Evolutionary conservation across 331 rosid species (phyloP), one percentile per base, ranked within the genome.

Genomic region (Arachis monticola): DNA sequence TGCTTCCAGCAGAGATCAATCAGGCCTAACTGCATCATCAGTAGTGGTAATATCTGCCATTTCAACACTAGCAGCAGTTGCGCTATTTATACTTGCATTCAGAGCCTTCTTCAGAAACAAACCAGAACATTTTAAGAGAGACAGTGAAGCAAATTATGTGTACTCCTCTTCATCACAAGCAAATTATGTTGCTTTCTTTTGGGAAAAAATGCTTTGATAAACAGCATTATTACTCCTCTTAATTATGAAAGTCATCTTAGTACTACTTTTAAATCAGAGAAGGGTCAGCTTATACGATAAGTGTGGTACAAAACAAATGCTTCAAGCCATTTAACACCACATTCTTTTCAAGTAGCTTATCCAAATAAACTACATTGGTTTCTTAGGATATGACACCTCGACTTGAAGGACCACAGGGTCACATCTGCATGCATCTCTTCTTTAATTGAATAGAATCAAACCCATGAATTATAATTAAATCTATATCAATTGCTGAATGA

Each of bases 281-380:
- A 17, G 13, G 57, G 69, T 74, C 59, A 51, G 10, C 44, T 51
- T 10, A 6, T 10, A 51, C 13, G 62, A 32, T 41, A 38, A 17
- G 8, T 3, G 53, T 63, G 48, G n/a, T 5, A 44, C 6, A 12
- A 50, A 32, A 41, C 35, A 64, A 6, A 32, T 50, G 51, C 10
- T 62, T 58, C 67, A 30, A 1, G 50, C 38, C 8, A 61, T 75
- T 75, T 75, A 65, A 55, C 79, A 65, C 65, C 60, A 17, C 22
- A 75, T 12, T 57, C 4, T 55, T 32, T 76, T 61, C 80, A 77
- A 77, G 69, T 60, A 10, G 69, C 41, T 76, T 67, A 67, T 76
- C 74, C 52, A 57, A 17, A 17, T 17, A 17, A 32, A 32, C 38
- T 32, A 32, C n/a, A 58, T 3, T 7, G 64, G 8, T 53, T 4